Base-by-base conservation (phyloP, 768 basidiomycete species). In the Trichaptum fuscoviolaceum region DNA sequence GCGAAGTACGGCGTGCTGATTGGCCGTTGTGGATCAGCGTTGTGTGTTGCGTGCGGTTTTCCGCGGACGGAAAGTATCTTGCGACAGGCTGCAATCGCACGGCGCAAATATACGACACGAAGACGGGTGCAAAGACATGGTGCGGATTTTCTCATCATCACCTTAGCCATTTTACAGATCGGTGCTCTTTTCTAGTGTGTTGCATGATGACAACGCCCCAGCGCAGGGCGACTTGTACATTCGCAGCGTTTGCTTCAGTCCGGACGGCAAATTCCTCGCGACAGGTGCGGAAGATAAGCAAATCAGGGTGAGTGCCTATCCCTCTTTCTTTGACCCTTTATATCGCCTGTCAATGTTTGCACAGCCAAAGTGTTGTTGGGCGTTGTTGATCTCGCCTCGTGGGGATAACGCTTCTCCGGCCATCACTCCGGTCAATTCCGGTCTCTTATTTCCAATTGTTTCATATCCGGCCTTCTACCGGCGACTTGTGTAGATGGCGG, bases 81-180 rank as follows among this genome's bases (percentile, higher is more conserved):
- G 96, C 96, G 34, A 98, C 96, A 4, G 96, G 96, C 15, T 99
- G 96, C 78, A 99, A 99, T 78, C 84, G 93, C 57, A 93, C 94
- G 0, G 94, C 95, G 23, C 95, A 97, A 76, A 95, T 99, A 66
- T 98, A 92, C 75, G 94, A 98, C 74, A 91, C 91, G 27, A 91
- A 91, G 78, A 90, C 92, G 0, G 96, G 96, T 7, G 75, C 73
- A 0, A 94, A 93, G 78, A 89, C 89, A 34, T 95, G 91, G 95
- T 95, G 70, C 65, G 87, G 66, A 8, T 8, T 30, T 30, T 59
- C 63, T 15, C 42, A 61, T 23, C 34, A 15, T 24, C 4, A 18
- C 10, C 7, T 17, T 23, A 10, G 60, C 25, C 59, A 26, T 36
- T 66, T 20, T 52, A 5, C 20, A 15, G 42, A 52, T 2, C 65